A percentile compares a stretch with the other conserved stretches of the same genome.
Conservation (phyloP, 495 filamentous ascomycete species). For the Cercophora scortea region DNA sequence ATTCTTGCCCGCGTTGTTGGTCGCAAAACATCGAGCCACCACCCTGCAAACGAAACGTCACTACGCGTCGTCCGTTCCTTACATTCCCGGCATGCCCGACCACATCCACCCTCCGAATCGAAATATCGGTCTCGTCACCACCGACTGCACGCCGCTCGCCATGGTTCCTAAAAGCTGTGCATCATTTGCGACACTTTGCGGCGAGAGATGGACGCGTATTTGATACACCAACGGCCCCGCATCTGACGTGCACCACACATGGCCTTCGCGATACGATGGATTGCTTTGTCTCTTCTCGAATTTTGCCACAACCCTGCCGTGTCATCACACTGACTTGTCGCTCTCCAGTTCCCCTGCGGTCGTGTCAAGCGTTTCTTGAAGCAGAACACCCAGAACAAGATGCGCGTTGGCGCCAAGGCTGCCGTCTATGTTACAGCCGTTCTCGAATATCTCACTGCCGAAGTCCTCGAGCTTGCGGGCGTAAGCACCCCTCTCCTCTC, state of each 20-base stretch:
- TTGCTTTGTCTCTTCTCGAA: background rate
- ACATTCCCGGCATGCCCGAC: conserved; percentile 1
- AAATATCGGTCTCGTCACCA: background rate
- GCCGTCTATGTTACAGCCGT: conserved; percentile 98
- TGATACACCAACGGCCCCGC: background rate
- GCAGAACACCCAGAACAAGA: conserved; percentile 99
- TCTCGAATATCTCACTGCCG: conserved; percentile 94
- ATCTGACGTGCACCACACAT: background rate
- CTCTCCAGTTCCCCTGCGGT: conserved; percentile 85
- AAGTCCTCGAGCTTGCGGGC: conserved; percentile 96
- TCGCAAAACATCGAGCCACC: background rate
- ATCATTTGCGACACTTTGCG: background rate
- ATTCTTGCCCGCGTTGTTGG: background rate
- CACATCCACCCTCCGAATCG: background rate
- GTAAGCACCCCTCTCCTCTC: conserved; percentile 33
- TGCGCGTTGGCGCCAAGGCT: conserved; percentile 98
- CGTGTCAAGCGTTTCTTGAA: conserved; percentile 99
- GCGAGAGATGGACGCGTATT: background rate
- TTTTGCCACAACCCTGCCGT: background rate
- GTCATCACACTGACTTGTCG: conserved; percentile 23
- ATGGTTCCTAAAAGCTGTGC: background rate
- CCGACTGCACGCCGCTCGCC: background rate
- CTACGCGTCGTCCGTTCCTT: conserved; percentile 12
- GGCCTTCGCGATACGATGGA: background rate
- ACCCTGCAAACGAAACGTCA: background rate